phyloP scores from a whole-genome alignment of 306 rosid species.

The Delonix regia region DNA sequence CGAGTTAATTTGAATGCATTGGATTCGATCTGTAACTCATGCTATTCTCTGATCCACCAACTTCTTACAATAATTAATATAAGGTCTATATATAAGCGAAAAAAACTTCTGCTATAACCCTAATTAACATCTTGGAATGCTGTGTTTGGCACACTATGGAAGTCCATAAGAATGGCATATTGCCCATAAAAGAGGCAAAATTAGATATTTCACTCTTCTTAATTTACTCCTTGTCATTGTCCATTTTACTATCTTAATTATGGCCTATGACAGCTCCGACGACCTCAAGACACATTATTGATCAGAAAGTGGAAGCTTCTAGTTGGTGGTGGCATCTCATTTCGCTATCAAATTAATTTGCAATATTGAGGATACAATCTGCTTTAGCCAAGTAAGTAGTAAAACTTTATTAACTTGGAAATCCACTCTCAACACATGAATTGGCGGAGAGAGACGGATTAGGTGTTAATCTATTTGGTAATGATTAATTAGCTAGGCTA shows the following conservation, averaged over 20 bases:
- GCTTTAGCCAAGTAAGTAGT: background rate
- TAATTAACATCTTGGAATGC: background rate
- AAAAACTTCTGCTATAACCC: background rate
- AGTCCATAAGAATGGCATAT: background rate
- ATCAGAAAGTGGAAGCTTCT: background rate
- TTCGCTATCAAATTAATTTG: background rate
- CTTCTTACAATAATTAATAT: too few species aligned
- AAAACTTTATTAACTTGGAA: background rate
- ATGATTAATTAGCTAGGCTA: constrained; percentile 4
- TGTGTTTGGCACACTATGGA: background rate
- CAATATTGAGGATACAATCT: background rate
- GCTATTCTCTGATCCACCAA: background rate
- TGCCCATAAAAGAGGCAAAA: background rate
- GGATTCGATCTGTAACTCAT: background rate
- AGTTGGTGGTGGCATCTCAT: background rate
- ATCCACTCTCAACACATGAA: background rate
- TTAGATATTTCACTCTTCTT: background rate
- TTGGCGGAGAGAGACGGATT: background rate
- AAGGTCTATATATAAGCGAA: background rate
- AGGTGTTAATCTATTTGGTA: background rate
- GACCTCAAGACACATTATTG: background rate
- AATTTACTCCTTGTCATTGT: background rate
- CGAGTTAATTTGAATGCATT: background rate
- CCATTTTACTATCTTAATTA: background rate
- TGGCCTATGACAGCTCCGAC: background rate